Conservation (phyloP, 1,284 basidiomycete genomes). For the Neonothopanus nambi region DNA sequence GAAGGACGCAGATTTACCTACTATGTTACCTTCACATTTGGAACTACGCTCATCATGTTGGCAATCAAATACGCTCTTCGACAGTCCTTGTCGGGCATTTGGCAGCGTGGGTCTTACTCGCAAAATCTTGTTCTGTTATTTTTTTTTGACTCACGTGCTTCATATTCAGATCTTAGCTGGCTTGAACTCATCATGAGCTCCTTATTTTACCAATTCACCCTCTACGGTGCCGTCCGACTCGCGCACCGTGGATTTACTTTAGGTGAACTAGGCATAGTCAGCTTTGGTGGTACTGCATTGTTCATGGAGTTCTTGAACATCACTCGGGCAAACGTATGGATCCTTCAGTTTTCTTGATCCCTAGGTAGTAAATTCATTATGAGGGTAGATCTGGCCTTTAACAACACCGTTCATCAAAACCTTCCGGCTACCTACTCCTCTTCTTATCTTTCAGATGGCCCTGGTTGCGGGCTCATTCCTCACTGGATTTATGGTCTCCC, state of each 20-base stretch:
- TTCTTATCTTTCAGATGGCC: conserved; percentile 91
- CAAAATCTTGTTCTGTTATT: background rate
- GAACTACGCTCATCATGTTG: conserved; percentile 49
- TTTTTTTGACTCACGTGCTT: background rate
- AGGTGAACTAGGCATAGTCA: conserved; percentile 89
- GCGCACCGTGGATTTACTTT: conserved; percentile 93
- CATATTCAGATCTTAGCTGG: conserved; percentile 64
- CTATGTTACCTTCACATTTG: conserved; percentile 62
- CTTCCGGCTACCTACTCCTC: conserved; percentile 89
- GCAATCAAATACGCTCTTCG: conserved; percentile 48
- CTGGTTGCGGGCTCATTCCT: conserved; percentile 92
- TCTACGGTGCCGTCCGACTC: conserved; percentile 88
- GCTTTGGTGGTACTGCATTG: conserved; percentile 84
- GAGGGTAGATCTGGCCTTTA: conserved; percentile 70
- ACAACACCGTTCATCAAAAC: conserved; percentile 90
- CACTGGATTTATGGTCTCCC: conserved; percentile 92
- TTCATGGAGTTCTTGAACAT: conserved; percentile 85
- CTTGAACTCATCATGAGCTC: conserved; percentile 80
- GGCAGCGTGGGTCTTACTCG: conserved; percentile 44
- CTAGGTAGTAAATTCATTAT: background rate
- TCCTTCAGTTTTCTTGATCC: background rate
- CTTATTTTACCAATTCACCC: conserved; percentile 87
- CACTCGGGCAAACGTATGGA: conserved; percentile 74
- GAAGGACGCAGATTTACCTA: conserved; percentile 61
- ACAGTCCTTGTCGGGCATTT: conserved; percentile 49